A percentile compares a stretch with the other conserved stretches of the same genome.
These are phyloP conservation scores for Rhynchosporium secalis DNA, from an alignment of 2,329 filamentous ascomycete species.

Conservation along the genomic window DNA sequence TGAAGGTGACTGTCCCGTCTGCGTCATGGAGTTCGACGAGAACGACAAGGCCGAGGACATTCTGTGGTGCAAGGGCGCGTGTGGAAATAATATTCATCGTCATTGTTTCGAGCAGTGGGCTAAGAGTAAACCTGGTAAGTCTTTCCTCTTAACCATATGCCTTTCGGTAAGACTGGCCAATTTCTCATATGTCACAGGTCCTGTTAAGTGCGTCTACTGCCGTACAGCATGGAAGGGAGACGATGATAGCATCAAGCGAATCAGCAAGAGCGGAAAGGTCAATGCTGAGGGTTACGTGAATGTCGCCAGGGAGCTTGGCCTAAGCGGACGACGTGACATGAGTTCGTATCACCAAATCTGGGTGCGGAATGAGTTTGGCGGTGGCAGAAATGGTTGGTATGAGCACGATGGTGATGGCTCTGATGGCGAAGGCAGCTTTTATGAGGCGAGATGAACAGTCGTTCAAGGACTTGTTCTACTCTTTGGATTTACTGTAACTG, in stretches of 20 bases:
- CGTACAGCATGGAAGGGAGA: conserved; percentile 55
- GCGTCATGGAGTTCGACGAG: conserved; percentile 56
- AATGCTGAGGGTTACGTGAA: conserved; percentile 61
- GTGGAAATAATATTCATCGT: conserved; percentile 60
- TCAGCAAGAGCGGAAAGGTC: conserved; percentile 45
- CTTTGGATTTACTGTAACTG: not conserved
- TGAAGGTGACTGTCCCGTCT: conserved; percentile 64
- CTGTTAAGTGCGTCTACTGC: conserved; percentile 61
- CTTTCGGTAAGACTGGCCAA: not conserved
- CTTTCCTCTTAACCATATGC: not conserved
- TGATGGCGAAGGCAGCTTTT: no score
- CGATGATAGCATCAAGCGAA: conserved; percentile 45
- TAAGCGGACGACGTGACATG: conserved; percentile 53
- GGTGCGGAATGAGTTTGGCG: conserved; percentile 23
- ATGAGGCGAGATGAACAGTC: no score
- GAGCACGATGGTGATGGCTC: no score
- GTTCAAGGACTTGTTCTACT: no score
- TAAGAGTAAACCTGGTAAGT: conserved; percentile 44
- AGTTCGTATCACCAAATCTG: conserved; percentile 35
- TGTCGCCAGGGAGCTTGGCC: conserved; percentile 59
- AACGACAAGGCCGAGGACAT: conserved; percentile 43
- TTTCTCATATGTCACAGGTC: conserved; percentile 21
- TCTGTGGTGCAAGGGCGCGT: conserved; percentile 59
- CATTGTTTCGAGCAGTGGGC: conserved; percentile 58
- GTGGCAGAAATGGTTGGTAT: conserved; percentile 1